Base-by-base conservation (phyloP, 345 rosid genomes). In the Dipteronia sinensis region DNA sequence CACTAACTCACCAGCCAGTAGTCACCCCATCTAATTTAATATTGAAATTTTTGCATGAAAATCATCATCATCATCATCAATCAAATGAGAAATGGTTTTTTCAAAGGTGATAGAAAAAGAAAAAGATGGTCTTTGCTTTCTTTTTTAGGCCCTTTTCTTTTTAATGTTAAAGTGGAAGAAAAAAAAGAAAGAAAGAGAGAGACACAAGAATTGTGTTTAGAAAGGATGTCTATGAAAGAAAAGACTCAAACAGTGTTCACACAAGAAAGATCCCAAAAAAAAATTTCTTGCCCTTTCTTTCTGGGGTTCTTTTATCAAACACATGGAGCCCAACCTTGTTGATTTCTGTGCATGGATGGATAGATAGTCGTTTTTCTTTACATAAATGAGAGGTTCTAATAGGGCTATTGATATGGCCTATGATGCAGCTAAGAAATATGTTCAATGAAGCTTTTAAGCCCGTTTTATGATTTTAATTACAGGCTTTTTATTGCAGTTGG, bases 41-140 rank as follows among this genome's bases (percentile, higher is more conserved):
- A 77, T 77, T 59, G 20, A 40, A 70, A 65, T 72, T 58, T 72
- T 51, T 67, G 89, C 93, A 90, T 84, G 87, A 83, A 88, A 88
- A 88, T 87, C 93, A 88, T 77, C 81, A 83, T 83, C 63, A 49
- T 49, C 55, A 42, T 42, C 46, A 42, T 42, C 9, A 53, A 16
- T 42, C 9, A 53, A 16, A 17, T 53, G 58, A 81, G 47, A 70
- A 42, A 77, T 64, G 74, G 71, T 62, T 31, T 46, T 85, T 84
- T 80, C 78, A 79, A 85, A 75, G 86, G 77, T 72, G 88, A 66
- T 55, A 7, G 76, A 67, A 78, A 80, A 65, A 76, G 75, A 12
- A 64, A 87, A 85, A 77, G 86, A 75, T 82, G 79, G 80, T 74
- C 73, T 73, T 76, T 79, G 59, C 81, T 70, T 73, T 73, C 70